phyloP scores from a whole-genome alignment of 257 asterid species.

The Penstemon barbatus region DNA sequence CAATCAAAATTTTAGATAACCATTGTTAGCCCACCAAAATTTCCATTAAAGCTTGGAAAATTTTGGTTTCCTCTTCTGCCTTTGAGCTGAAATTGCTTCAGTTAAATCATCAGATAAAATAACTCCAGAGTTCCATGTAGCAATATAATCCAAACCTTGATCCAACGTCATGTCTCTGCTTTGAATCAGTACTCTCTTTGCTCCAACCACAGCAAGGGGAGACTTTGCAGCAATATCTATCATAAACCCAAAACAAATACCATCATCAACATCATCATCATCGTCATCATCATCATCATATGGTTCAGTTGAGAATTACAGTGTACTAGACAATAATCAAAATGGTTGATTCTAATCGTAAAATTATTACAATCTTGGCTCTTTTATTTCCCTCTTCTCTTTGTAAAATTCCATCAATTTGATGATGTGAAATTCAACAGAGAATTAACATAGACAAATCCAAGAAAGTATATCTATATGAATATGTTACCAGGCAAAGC shows the following conservation, averaged over 20 bases:
- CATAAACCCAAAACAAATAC: slow-evolving; percentile 1
- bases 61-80: slow-evolving; percentile 60
- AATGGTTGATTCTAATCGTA: too few species aligned
- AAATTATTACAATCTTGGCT: too few species aligned
- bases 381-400: too few species aligned
- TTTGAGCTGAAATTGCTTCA: slow-evolving; percentile 63
- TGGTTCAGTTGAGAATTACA: too few species aligned
- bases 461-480: too few species aligned
- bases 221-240: slow-evolving; percentile 72
- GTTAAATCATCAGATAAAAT: slow-evolving; percentile 60
- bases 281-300: neutral
- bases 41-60: slow-evolving; percentile 56
- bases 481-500: too few species aligned
- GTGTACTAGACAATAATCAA: too few species aligned
- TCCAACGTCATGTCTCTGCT: slow-evolving; percentile 66
- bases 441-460: too few species aligned
- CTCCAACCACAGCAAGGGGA: slow-evolving; percentile 73
- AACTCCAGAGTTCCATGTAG: slow-evolving; percentile 76
- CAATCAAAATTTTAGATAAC: neutral
- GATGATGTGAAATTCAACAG: too few species aligned
- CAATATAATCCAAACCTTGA: slow-evolving; percentile 86
- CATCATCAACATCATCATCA: neutral
- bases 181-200: slow-evolving; percentile 71
- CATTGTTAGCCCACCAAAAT: neutral
- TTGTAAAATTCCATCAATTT: too few species aligned